Evolutionary conservation across 2,329 filamentous ascomycete species (phyloP), one percentile per base, ranked within the genome.

Genomic region (Celoporthe dispersa): DNA sequence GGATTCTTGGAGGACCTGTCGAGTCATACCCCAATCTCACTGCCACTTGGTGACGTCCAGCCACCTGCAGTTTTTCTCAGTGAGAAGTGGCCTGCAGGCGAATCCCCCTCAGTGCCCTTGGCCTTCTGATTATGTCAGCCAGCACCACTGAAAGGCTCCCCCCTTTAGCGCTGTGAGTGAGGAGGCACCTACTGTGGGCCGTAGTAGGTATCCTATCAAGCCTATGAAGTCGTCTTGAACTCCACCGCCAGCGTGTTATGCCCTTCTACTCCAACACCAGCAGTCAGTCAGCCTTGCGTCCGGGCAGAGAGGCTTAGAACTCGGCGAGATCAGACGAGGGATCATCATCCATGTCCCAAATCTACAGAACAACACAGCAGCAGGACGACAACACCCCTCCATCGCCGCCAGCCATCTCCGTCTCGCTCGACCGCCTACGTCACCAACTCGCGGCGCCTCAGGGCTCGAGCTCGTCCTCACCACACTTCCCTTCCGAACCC

Each of bases 331-430:
- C 22, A 48, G 44, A 48, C 44, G 44, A 28, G 25, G 41, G 62
- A 51, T 25, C 16, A 9, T 9, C 57, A 41, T 57, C 31, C 8
- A 68, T 68, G 66, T 68, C 66, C 44, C 59, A 68, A 12, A 53
- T 14, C 41, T 48, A 7, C 39, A 48, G 16, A 35, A 25, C 14
- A 37, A 11, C 25, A 31, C 65, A 64, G 44, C 64, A 71, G 53
- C 70, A 68, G 55, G 60, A 51, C 61, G 4, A 35, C 44, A 63
- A n/a, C 57, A 61, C 19, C 7, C 37, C 57, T 35, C 31, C 60
- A n/a, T 22, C 60, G 22, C 33, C 25, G 37, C 51, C 66, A 55
- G 37, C 25, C 55, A 44, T 63, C 65, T 48, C 59, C 37, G 62
- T 66, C 66, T 64, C 63, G 35, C 66, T 64, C 60, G 9, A 61